Percentiles rank a stretch among this genome's conserved stretches.
These are phyloP conservation scores for Acanthamoeba triangularis DNA, from an alignment of 208 protist genomes.

Conservation along the genomic window DNA sequence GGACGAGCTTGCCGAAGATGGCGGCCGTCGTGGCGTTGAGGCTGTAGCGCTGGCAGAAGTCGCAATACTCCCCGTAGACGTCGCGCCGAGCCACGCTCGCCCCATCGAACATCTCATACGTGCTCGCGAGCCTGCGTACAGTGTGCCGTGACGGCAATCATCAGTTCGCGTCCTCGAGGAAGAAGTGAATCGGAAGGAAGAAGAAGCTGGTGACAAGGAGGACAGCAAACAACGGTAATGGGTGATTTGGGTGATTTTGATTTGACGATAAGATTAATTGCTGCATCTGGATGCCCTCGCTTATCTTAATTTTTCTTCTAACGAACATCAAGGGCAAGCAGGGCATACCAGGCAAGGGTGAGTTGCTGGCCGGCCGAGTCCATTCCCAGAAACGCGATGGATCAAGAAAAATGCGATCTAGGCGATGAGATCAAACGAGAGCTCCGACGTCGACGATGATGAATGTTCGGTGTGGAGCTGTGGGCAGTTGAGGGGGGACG, in stretches of 20 bases:
- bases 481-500: not conserved
- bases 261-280: not conserved
- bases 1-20: constrained; percentile 68
- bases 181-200: not conserved
- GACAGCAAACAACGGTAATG: no score
- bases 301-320: no score
- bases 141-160: not conserved
- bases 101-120: constrained; percentile 18
- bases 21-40: constrained; percentile 17
- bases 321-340: not conserved
- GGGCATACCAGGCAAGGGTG: constrained; percentile 2
- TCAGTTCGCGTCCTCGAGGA: not conserved
- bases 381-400: not conserved
- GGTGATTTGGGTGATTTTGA: no score
- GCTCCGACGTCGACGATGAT: no score
- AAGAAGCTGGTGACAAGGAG: no score
- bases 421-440: no score
- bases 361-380: constrained; percentile 12
- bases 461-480: no score
- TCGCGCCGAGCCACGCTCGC: constrained; percentile 14
- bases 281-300: no score
- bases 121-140: constrained; percentile 8
- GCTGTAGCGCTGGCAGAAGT: constrained; percentile 7
- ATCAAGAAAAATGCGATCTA: not conserved
- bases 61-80: constrained; percentile 36